A percentile compares a stretch with the other conserved stretches of the same genome.
phyloP scores from a whole-genome alignment of 148 eudicot species.

The Amaranthus palmeri region DNA sequence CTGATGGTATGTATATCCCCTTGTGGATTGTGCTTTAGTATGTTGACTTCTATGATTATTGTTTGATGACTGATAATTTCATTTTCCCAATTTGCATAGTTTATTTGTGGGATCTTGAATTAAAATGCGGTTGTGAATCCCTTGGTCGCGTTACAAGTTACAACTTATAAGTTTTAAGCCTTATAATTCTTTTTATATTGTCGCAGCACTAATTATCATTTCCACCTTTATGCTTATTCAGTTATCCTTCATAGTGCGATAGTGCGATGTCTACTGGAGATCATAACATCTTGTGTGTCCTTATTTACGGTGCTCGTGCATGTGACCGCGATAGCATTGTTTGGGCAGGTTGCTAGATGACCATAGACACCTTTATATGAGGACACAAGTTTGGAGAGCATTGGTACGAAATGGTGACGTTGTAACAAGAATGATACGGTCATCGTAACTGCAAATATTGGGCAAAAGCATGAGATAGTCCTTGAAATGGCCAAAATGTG shows the following conservation, averaged over 20 bases:
- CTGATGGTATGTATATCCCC: constrained; percentile 56
- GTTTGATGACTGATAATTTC: neutral
- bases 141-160: neutral
- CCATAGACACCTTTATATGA: neutral
- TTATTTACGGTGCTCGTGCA: neutral
- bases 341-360: neutral
- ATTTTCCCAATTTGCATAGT: neutral
- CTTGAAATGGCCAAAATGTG: no score
- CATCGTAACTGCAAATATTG: no score
- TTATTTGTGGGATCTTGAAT: neutral
- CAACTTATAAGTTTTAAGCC: no score
- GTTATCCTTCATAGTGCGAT: no score
- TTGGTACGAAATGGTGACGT: no score
- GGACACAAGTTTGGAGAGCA: neutral
- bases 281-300: neutral
- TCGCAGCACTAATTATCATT: neutral
- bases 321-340: neutral
- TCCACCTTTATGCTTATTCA: neutral
- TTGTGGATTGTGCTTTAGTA: neutral
- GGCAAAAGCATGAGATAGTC: no score
- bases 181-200: neutral
- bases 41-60: neutral
- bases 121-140: neutral
- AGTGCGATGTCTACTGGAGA: neutral
- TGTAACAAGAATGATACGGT: no score